These are phyloP conservation scores for Sordariomycetes sp. DNA, from an alignment of 2,329 filamentous ascomycete species.

Conservation along the genomic window DNA sequence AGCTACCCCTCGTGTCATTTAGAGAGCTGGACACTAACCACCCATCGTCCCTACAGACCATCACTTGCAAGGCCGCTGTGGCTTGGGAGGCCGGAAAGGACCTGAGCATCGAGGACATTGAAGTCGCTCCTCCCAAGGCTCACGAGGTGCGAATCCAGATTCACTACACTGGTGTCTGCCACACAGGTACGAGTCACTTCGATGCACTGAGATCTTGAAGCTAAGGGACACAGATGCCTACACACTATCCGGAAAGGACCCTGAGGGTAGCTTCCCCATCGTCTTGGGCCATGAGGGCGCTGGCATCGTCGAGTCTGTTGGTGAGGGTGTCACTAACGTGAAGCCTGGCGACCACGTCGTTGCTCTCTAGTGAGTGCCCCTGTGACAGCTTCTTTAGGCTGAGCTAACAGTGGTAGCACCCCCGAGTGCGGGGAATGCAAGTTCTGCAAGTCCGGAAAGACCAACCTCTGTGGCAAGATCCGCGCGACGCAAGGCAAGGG, in stretches of 20 bases:
- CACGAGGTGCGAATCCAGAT: slow-evolving; percentile 96
- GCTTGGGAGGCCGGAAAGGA: slow-evolving; percentile 95
- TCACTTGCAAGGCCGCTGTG: slow-evolving; percentile 94
- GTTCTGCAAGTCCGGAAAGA: slow-evolving; percentile 99
- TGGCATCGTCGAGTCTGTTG: slow-evolving; percentile 85
- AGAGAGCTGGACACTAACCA: too few relatives aligned
- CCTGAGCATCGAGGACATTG: slow-evolving; percentile 81
- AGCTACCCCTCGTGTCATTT: too few relatives aligned
- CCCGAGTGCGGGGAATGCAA: slow-evolving; percentile 98
- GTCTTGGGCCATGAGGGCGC: slow-evolving; percentile 87
- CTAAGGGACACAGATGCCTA: slow-evolving; percentile 64
- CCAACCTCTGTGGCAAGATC: slow-evolving; percentile 98
- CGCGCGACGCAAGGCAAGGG: slow-evolving; percentile 91
- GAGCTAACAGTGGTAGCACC: slow-evolving; percentile 48
- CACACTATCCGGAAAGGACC: slow-evolving; percentile 92
- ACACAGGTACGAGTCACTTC: slow-evolving; percentile 60
- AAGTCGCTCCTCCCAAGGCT: slow-evolving; percentile 80
- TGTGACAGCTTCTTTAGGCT: neutral
- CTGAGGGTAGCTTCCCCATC: slow-evolving; percentile 87
- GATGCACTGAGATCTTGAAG: neutral
- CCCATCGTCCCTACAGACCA: slow-evolving; percentile 72
- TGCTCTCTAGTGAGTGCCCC: slow-evolving; percentile 63
- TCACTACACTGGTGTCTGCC: slow-evolving; percentile 97
- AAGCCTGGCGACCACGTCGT: slow-evolving; percentile 90
- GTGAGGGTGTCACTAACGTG: slow-evolving; percentile 89